Evolutionary conservation across 768 basidiomycete genomes (phyloP).

Genomic region (Gelatoporia subvermispora): DNA sequence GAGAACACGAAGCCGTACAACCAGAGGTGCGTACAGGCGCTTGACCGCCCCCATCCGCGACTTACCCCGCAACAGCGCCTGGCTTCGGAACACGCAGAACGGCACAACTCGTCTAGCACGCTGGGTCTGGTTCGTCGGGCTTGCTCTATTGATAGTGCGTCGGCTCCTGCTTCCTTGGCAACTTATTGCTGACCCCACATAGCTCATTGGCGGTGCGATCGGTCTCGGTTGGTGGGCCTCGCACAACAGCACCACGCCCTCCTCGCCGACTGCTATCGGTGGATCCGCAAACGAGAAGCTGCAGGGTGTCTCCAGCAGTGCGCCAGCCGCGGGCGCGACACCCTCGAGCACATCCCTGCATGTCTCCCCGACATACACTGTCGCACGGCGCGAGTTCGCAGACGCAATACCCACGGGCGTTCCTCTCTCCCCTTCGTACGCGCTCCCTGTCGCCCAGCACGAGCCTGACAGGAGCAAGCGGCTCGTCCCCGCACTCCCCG

Average conservation of each 20-base stretch:
- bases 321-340: conserved; percentile 10
- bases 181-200: neutral
- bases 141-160: conserved; percentile 52
- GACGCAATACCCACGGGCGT: conserved; percentile 18
- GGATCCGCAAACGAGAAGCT: conserved; percentile 36
- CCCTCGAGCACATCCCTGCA: conserved; percentile 28
- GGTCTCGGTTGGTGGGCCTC: conserved; percentile 57
- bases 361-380: conserved; percentile 60
- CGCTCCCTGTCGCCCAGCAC: conserved; percentile 9
- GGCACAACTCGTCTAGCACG: conserved; percentile 49
- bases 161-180: neutral
- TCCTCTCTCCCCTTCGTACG: conserved; percentile 7
- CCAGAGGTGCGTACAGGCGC: conserved; percentile 31
- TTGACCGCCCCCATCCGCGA: neutral
- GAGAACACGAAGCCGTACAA: conserved; percentile 46
- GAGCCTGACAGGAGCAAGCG: conserved; percentile 1
- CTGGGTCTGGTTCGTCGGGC: conserved; percentile 69
- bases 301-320: conserved; percentile 14
- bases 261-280: conserved; percentile 57
- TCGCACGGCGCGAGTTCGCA: conserved; percentile 34
- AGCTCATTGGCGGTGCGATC: conserved; percentile 52
- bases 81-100: conserved; percentile 62
- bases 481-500: conserved; percentile 3
- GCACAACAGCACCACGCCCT: conserved; percentile 42
- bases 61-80: conserved; percentile 27